Base-by-base conservation (phyloP, 1,139 yeast genomes). In the Debaryomyces sp. region DNA sequence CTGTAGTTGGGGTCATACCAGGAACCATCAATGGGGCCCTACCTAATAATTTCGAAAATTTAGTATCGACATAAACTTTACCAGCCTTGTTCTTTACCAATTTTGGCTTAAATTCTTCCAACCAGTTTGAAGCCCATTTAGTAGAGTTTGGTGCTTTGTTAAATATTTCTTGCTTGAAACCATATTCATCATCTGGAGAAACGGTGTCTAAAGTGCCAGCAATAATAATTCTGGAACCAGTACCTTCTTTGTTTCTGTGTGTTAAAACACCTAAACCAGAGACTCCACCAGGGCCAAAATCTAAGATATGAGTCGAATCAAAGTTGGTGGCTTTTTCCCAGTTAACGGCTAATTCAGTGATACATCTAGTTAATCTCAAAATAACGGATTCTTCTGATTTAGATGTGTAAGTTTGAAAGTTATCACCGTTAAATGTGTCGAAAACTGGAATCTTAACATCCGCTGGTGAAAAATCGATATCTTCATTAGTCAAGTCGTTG, bases 1-100 rank as follows among this genome's bases (percentile, higher is more conserved):
- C 97, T 23, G 99, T 94, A 44, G 96, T 85, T 64, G 99, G 99
- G 37, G 99, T 94, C 99, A 94, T 94, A 77, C 99, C 99, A 43
- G 99, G 97, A 59, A 94, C 95, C 87, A 95, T 87, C 58, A 94
- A 77, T 54, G 99, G 99, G 53, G 99, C 94, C 73, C 92, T 89
- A 54, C 98, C 97, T 55, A 94, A 76, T 62, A 94, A 80, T 68
- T 94, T 82, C 50, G 97, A 89, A 73, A 94, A 91, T 73, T 91
- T 91, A 60, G 99, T 95, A 66, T 91, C 96, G 51, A 94, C 97
- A 63, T 76, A 90, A 44, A 85, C 74, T 64, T 87, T 84, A 59
- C 96, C 97, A 42, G 77, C 68, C 45, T 75, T 67, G 49, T 87
- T 87, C 71, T 88, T 88, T 54, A 82, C 84, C 65, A 94, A 83